Base-by-base conservation (phyloP, 306 rosid species). In the Cucumis hystrix region DNA sequence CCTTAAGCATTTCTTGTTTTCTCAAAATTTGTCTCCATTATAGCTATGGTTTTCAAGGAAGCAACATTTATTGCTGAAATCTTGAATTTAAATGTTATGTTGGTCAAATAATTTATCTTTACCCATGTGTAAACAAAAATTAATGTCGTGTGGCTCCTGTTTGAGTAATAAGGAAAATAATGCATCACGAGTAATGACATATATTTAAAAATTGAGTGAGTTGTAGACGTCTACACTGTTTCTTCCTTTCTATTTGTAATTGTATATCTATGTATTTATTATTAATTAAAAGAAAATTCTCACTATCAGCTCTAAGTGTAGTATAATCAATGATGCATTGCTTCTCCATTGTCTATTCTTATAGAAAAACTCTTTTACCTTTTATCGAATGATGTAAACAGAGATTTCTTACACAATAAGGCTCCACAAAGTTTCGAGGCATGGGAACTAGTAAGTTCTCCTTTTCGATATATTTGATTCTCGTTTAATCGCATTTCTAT, bases 361-460 rank as follows among this genome's bases (percentile, higher is more conserved):
- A 9, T 55, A 74, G 10, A 47, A 37, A 47, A n/a, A 57, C 41
- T 82, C 74, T 77, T 54, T 79, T 74, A 73, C 80, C 68, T 18
- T 72, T 72, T 28, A 33, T 20, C 45, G 10, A 20, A 43, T 52
- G 25, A 16, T 51, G 63, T 74, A 21, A 84, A 79, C 91, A 92
- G 96, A 85, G 84, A 78, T 86, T 75, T 90, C 76, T 72, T 92
- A 52, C 3, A 52, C 60, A 87, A 82, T 57, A 79, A 80, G 7
- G 74, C 78, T 76, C 83, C 78, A 43, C 52, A 77, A 79, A 84
- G 87, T 61, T 51, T 90, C 73, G 95, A 95, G 82, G 95, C 89
- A 41, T 92, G 97, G 96, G 96, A 90, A 86, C 96, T 94, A 52
- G 98, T 95, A 90, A 37, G 96, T 85, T 78, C 80, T 87, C 40